Percentiles rank a stretch among this genome's conserved stretches.
Evolutionary conservation across 1,284 basidiomycete genomes (phyloP).

Genomic region (Schizophyllum amplum): DNA sequence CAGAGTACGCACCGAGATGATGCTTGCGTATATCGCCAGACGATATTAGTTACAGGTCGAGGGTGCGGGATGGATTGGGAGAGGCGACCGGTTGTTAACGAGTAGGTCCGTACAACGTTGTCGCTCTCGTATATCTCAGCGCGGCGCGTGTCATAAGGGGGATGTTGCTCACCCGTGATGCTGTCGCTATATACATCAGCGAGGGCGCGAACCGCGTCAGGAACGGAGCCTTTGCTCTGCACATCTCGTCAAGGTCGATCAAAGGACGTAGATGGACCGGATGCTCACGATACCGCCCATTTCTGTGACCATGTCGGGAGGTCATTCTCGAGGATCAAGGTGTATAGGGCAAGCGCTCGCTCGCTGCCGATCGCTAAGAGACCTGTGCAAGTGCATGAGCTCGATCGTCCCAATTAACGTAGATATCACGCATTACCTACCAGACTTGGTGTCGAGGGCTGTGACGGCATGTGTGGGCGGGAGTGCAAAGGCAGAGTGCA

Average conservation of each 20-base stretch:
- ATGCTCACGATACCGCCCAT: conserved; percentile 55
- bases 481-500: conserved; percentile 71
- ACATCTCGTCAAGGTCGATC: conserved; percentile 7
- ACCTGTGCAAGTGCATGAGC: conserved; percentile 34
- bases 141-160: conserved; percentile 4
- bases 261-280: background rate
- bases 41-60: conserved; percentile 50
- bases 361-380: conserved; percentile 60
- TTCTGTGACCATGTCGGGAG: conserved; percentile 72
- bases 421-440: conserved; percentile 35
- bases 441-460: conserved; percentile 62
- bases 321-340: conserved; percentile 69
- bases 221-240: conserved; percentile 38
- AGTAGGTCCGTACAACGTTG: conserved; percentile 53
- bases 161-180: conserved; percentile 40
- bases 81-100: conserved; percentile 62
- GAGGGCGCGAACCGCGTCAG: conserved; percentile 63
- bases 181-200: conserved; percentile 63
- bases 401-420: conserved; percentile 7
- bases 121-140: conserved; percentile 35
- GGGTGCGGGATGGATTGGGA: conserved; percentile 63
- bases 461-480: conserved; percentile 46
- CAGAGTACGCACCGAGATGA: conserved; percentile 51
- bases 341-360: conserved; percentile 57
- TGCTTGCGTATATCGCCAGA: conserved; percentile 60